phyloP scores from a whole-genome alignment of 163 green algal species.

The Scenedesmus sp. region DNA sequence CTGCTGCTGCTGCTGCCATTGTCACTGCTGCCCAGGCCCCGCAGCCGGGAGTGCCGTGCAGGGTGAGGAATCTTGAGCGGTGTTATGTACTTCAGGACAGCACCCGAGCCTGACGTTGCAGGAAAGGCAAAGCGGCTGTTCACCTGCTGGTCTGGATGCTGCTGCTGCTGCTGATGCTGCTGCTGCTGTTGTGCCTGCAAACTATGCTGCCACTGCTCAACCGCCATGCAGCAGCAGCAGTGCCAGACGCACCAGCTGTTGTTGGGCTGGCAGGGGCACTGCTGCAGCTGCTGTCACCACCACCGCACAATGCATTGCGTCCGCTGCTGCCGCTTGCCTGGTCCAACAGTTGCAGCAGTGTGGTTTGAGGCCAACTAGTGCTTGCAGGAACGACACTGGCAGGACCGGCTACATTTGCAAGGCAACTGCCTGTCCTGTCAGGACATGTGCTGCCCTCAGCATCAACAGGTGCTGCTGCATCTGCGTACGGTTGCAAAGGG shows the following conservation, averaged over 20 bases:
- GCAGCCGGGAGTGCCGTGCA: neutral
- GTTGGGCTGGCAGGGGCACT: conserved; percentile 6
- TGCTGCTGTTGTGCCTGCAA: neutral
- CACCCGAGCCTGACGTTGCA: neutral
- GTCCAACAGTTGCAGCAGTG: conserved; percentile 26
- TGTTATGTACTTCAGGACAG: conserved; percentile 33
- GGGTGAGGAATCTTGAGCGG: conserved; percentile 48
- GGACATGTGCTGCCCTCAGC: neutral
- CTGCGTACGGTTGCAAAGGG: neutral
- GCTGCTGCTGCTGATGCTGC: neutral
- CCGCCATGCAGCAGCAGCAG: neutral
- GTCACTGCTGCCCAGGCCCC: neutral
- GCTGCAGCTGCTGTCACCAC: neutral
- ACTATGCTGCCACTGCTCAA: neutral
- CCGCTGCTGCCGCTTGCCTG: conserved; percentile 20
- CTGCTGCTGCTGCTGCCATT: conserved; percentile 2
- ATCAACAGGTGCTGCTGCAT: neutral
- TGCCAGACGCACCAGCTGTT: too few relatives aligned
- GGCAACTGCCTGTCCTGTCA: neutral
- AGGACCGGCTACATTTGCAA: neutral
- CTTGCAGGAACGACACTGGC: neutral
- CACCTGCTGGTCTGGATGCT: neutral
- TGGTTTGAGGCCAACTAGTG: conserved; percentile 25
- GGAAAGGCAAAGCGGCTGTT: conserved; percentile 45
- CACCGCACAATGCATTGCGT: neutral